These are phyloP conservation scores for Periconia sp. DNA, from an alignment of 2,329 filamentous ascomycete species.

Conservation along the genomic window DNA sequence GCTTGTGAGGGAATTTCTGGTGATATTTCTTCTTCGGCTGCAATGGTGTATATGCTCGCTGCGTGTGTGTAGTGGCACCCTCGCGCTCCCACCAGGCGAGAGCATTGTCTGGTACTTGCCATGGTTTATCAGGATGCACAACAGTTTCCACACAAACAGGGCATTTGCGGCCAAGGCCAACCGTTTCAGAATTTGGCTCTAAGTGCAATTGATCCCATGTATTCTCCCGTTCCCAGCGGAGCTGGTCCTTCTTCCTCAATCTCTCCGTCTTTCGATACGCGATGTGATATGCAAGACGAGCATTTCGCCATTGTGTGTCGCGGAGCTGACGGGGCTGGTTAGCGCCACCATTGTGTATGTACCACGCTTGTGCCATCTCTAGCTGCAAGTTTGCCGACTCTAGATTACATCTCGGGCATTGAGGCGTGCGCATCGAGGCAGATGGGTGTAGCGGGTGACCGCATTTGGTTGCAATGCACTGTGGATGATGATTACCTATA, in stretches of 20 bases:
- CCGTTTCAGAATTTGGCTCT: background rate
- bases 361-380: conserved; percentile 13
- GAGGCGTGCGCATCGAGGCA: conserved; percentile 19
- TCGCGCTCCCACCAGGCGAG: conserved; percentile 33
- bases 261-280: conserved; percentile 19
- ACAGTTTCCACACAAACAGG: conserved; percentile 1
- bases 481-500: conserved; percentile 15
- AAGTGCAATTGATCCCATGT: conserved; percentile 16
- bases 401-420: conserved; percentile 24
- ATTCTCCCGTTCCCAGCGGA: conserved; percentile 28
- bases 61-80: conserved; percentile 14
- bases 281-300: conserved; percentile 21
- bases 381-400: conserved; percentile 19
- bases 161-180: background rate
- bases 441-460: conserved; percentile 30
- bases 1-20: background rate
- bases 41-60: conserved; percentile 7
- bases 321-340: conserved; percentile 15
- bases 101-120: conserved; percentile 9
- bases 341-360: conserved; percentile 22
- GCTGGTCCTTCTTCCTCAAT: conserved; percentile 17
- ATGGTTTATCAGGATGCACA: background rate
- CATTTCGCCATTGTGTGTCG: conserved; percentile 24
- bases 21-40: background rate
- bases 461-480: conserved; percentile 24